phyloP scores from a whole-genome alignment of 805 yeast species.

The Kurtzmaniella fragi region DNA sequence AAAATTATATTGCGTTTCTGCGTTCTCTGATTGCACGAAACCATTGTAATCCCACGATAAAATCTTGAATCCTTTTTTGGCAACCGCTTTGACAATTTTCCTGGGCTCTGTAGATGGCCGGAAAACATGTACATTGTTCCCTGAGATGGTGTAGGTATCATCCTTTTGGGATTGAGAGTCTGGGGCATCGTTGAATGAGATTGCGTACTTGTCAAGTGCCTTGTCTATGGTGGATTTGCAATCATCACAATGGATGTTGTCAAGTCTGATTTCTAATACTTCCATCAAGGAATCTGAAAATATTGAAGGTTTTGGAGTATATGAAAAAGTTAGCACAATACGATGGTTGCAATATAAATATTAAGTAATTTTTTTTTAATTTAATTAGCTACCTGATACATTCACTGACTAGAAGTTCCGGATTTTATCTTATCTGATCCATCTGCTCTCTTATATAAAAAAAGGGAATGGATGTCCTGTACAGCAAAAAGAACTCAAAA shows the following conservation, averaged over 20 bases:
- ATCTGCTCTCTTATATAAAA: neutral
- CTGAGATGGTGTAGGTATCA: neutral
- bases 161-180: neutral
- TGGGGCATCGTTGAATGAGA: neutral
- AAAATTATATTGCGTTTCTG: neutral
- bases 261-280: constrained; percentile 19
- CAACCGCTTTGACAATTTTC: constrained; percentile 19
- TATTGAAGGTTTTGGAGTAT: too few relatives aligned
- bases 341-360: too few relatives aligned
- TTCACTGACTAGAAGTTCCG: too few relatives aligned
- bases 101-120: constrained; percentile 12
- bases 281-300: constrained; percentile 12
- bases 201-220: constrained; percentile 15
- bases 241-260: constrained; percentile 52
- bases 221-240: constrained; percentile 39
- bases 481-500: too few relatives aligned
- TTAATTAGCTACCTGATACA: too few relatives aligned
- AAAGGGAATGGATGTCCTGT: neutral
- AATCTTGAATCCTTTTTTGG: constrained; percentile 33
- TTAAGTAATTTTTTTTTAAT: too few relatives aligned
- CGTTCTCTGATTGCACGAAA: constrained; percentile 13
- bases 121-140: constrained; percentile 1
- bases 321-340: too few relatives aligned
- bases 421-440: neutral
- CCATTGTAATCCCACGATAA: constrained; percentile 23